phyloP scores from a whole-genome alignment of 1,284 basidiomycete genomes.

The Apiotrichum gamsii region DNA sequence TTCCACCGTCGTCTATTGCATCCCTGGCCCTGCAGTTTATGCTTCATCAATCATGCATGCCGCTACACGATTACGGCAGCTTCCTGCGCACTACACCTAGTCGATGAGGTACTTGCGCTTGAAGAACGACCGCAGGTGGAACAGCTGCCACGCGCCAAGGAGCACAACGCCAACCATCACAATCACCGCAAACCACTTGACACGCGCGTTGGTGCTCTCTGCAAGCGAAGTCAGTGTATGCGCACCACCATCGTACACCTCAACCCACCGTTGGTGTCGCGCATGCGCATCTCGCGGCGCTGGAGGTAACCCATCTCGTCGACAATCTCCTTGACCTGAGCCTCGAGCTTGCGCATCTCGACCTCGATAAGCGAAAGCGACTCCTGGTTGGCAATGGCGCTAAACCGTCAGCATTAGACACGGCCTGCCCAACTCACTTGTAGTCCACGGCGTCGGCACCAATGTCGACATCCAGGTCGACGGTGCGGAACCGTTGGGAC shows the following conservation, averaged over 20 bases:
- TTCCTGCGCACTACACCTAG: too few species aligned
- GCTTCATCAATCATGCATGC: background rate
- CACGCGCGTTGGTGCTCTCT: slow-evolving; percentile 89
- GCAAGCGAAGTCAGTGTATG: background rate
- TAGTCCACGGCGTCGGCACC: slow-evolving; percentile 98
- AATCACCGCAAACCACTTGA: slow-evolving; percentile 88
- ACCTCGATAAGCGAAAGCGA: slow-evolving; percentile 91
- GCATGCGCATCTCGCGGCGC: slow-evolving; percentile 77
- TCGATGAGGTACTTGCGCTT: slow-evolving; percentile 97
- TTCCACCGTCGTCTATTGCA: too few species aligned
- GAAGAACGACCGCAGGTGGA: slow-evolving; percentile 91
- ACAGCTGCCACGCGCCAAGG: slow-evolving; percentile 85
- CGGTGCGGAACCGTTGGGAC: slow-evolving; percentile 55
- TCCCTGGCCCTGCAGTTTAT: background rate
- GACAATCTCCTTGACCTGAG: slow-evolving; percentile 84
- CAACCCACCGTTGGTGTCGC: slow-evolving; percentile 80
- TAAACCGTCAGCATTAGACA: slow-evolving; percentile 37
- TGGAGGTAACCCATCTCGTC: slow-evolving; percentile 93
- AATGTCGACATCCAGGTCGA: slow-evolving; percentile 95
- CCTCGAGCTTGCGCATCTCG: slow-evolving; percentile 96
- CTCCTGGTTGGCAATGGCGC: slow-evolving; percentile 97
- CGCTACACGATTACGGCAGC: background rate
- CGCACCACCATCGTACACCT: background rate
- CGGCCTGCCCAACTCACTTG: slow-evolving; percentile 57
- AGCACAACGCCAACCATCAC: slow-evolving; percentile 70